Evolutionary conservation across 805 yeast species (phyloP).

Genomic region (Pichia deserticola): DNA sequence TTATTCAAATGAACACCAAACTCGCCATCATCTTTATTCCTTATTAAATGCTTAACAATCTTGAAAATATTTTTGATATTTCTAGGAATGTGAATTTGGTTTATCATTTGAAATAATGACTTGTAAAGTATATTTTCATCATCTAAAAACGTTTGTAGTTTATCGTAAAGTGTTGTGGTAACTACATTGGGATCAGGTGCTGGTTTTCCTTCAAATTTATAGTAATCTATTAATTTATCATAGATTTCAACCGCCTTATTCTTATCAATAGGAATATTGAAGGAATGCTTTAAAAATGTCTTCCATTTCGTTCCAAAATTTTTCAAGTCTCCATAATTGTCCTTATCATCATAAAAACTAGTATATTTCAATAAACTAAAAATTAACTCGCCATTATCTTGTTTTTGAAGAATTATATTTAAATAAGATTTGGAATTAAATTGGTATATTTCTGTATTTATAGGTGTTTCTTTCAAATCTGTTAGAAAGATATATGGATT

Average conservation of each 20-base stretch:
- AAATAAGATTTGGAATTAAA: not conserved
- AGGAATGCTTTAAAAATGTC: not conserved
- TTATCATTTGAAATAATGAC: not conserved
- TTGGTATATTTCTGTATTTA: not conserved
- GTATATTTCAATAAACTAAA: conserved; percentile 9
- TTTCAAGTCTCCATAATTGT: not conserved
- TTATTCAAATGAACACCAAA: not conserved
- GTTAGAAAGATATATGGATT: conserved; percentile 20
- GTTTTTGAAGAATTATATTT: not conserved
- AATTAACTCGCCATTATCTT: conserved; percentile 16
- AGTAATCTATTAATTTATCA: not conserved
- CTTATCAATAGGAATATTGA: not conserved
- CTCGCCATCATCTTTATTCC: not conserved
- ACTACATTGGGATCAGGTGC: not conserved
- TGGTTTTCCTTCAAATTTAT: not conserved
- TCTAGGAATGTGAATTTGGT: conserved; percentile 3
- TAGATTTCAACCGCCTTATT: not conserved
- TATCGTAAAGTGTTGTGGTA: conserved; percentile 1
- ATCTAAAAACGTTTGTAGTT: not conserved
- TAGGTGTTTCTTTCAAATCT: not conserved
- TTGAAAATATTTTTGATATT: conserved; percentile 5
- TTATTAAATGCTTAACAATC: conserved; percentile 2
- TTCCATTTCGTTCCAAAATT: too few species aligned
- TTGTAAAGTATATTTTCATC: not conserved
- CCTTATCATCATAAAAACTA: not conserved